phyloP scores from a whole-genome alignment of 2,329 filamentous ascomycete genomes.

The Truncatella angustata region DNA sequence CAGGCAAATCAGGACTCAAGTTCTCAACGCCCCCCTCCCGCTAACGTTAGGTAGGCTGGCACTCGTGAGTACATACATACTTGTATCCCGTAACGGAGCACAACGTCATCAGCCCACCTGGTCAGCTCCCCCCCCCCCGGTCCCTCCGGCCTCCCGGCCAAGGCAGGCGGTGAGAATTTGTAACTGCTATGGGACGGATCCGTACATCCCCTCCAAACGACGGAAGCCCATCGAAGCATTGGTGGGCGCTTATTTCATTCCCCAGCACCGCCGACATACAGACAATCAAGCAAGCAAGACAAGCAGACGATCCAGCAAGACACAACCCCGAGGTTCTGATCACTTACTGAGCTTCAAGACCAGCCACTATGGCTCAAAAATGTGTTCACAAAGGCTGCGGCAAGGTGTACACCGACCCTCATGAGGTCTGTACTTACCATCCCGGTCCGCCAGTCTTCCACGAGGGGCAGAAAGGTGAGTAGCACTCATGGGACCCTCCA shows the following conservation, averaged over 20 bases:
- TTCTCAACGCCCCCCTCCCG: no score
- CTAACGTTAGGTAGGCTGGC: no score
- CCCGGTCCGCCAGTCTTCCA: constrained; percentile 93
- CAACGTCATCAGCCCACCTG: not conserved
- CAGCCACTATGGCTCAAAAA: constrained; percentile 65
- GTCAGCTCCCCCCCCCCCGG: not conserved
- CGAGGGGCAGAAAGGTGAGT: constrained; percentile 93
- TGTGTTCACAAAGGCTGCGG: constrained; percentile 97
- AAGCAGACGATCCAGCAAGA: not conserved
- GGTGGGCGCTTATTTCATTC: not conserved
- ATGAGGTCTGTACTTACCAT: constrained; percentile 88
- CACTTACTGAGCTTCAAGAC: constrained; percentile 3
- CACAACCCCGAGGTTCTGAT: not conserved
- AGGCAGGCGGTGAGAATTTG: constrained; percentile 9
- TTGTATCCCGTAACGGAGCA: no score
- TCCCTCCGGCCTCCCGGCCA: not conserved
- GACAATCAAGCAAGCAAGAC: not conserved
- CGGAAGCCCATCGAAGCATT: constrained; percentile 1
- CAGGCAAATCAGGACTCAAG: no score
- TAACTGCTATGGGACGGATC: no score
- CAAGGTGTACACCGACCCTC: constrained; percentile 77
- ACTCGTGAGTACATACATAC: no score
- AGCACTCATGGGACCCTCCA: constrained; percentile 9
- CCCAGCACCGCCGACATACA: not conserved
- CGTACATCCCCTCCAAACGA: constrained; percentile 5